Evolutionary conservation across 1,284 basidiomycete genomes (phyloP), one percentile per base, ranked within the genome.

Genomic region (Ustilago lituana): DNA sequence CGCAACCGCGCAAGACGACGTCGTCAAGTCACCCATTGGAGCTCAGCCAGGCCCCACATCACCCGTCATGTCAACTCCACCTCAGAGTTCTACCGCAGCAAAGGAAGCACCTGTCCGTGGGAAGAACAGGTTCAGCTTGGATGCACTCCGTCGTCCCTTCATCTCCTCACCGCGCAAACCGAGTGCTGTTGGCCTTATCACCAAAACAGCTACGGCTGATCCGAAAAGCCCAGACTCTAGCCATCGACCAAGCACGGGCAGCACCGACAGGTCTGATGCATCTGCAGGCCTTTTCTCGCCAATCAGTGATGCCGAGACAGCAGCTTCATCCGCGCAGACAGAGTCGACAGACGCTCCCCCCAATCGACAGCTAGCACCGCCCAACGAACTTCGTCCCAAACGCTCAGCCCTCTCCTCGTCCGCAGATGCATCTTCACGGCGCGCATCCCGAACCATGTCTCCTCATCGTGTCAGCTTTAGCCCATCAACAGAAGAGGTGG

Each of bases 391-490:
- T 7, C 54, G 24, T 9, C 53, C 51, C 2, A 54, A 47, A 24
- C 65, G 55, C 33, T 68, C 65, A 19, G 44, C 57, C 3, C 39
- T 67, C 5, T 6, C 50, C 0, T 27, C 44, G 4, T 22, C 52
- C 11, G 29, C n/a, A 20, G 58, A 56, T 17, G 23, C 33, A n/a
- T 31, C 50, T 12, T n/a, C 32, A 5, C 51, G 51, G 7, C 45
- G 46, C 10, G 47, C 56, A n/a, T 53, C 55, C 9, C 45, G 55
- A 19, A 24, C 41, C 17, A 15, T 36, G n/a, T 67, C 66, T 2
- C 52, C 51, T 10, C 66, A 71, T 37, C 50, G 71, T 5, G 71
- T 73, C 47, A 69, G 65, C 54, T 73, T 73, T 57, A 70, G 66
- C 29, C 71, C 71, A 3, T 73, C 71, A 3, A 73, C 63, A 31